A percentile compares a stretch with the other conserved stretches of the same genome.
Conservation (phyloP, 2,329 filamentous ascomycete genomes). For the Penicillium italicum region DNA sequence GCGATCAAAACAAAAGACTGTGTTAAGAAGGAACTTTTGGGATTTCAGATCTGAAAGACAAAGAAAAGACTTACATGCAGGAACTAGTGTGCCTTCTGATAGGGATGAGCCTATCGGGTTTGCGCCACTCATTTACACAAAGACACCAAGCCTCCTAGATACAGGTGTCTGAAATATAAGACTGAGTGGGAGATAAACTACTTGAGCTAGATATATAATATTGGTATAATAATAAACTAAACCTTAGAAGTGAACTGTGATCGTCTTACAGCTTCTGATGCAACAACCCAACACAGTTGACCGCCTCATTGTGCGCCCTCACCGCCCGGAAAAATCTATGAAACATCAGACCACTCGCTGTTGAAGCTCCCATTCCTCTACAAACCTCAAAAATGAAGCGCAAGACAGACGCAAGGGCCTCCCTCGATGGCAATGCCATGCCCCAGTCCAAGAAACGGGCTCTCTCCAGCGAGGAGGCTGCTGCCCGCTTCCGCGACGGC, state of each 20-base stretch:
- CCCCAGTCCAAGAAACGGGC: constrained; percentile 40
- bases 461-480: constrained; percentile 38
- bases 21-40: neutral
- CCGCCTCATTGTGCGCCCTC: constrained; percentile 6
- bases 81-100: neutral
- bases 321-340: constrained; percentile 20
- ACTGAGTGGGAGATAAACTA: neutral
- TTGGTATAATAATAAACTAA: neutral
- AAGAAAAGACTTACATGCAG: neutral
- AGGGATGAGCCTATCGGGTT: neutral
- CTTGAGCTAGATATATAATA: neutral
- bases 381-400: constrained; percentile 41
- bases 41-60: neutral
- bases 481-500: constrained; percentile 43
- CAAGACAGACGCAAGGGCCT: constrained; percentile 37
- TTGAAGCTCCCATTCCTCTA: neutral
- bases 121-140: neutral
- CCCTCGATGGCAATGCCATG: constrained; percentile 30
- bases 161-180: neutral
- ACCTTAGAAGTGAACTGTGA: neutral
- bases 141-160: too few species aligned
- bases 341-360: constrained; percentile 16
- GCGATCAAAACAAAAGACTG: neutral
- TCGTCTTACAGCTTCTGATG: neutral
- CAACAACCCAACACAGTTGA: neutral